Evolutionary conservation across 179 eudicot species (phyloP), one percentile per base, ranked within the genome.

Genomic region (Vitellaria paradoxa): DNA sequence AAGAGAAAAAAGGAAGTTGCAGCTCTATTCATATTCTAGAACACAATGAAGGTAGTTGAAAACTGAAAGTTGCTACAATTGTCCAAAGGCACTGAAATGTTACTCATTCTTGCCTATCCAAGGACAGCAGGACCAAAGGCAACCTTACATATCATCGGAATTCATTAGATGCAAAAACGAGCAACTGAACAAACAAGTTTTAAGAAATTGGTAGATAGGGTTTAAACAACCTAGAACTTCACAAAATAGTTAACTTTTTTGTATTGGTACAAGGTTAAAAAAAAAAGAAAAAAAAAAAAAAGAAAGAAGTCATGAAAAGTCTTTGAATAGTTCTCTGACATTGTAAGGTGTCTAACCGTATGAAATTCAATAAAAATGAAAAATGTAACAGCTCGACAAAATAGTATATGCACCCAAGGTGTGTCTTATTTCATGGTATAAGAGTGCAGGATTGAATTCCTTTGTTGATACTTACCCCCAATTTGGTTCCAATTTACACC

Each of bases 1-100:
- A n/a, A n/a, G n/a, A n/a, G n/a, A n/a, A 70, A 23, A 60, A 49
- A 45, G 21, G 65, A 77, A 77, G 62, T 72, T 30, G 75, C 20
- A 56, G 17, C 7, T 30, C 23, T 13, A 53, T 40, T 72, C 20
- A 10, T 57, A 9, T 3, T 57, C 75, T 17, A 37, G n/a, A n/a
- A n/a, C n/a, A n/a, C 63, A 45, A 72, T 9, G 21, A 37, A 72
- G 47, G 24, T 7, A 57, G 75, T 70, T 57, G 52, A 37, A 57
- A 56, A 10, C 65, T 20, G 11, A 26, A 55, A 53, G 30, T 9
- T 57, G 53, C 52, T 11, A 61, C 12, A n/a, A 56, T 56, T 37
- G 26, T 56, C 52, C 11, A 17, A 17, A 37, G 65, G 50, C 23
- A 56, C 52, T 72, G 46, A 18, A 50, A 17, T 30, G 23, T 30